Conservation (phyloP, 345 rosid species). For the Reutealis trisperma region DNA sequence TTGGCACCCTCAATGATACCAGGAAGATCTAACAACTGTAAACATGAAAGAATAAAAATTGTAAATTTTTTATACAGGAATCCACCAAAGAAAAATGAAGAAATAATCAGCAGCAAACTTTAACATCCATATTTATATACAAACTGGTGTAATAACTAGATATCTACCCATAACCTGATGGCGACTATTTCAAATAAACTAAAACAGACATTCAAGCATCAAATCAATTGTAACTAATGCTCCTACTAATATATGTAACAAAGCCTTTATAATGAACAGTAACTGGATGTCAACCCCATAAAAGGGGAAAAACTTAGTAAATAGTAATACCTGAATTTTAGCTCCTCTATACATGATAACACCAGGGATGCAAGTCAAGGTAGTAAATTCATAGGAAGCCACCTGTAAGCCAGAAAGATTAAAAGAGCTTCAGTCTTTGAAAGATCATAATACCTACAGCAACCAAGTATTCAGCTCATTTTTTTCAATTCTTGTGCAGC, state of each 20-base stretch:
- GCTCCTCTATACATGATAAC: slow-evolving; percentile 95
- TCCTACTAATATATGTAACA: not conserved
- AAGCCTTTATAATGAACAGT: not conserved
- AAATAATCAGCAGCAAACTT: not conserved
- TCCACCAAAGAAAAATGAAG: not conserved
- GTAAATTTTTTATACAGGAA: not conserved
- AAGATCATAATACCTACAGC: not conserved
- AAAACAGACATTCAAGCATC: not conserved
- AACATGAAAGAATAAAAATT: slow-evolving; percentile 9
- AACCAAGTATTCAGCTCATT: not conserved
- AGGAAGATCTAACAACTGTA: slow-evolving; percentile 93
- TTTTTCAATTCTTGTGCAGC: not conserved
- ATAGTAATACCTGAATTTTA: slow-evolving; percentile 75
- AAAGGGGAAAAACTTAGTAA: not conserved
- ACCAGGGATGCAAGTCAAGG: slow-evolving; percentile 95
- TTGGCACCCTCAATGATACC: slow-evolving; percentile 99
- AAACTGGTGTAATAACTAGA: too few relatives aligned
- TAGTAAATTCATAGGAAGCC: slow-evolving; percentile 97
- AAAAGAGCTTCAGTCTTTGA: not conserved
- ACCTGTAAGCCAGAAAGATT: slow-evolving; percentile 51
- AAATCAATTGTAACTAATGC: not conserved
- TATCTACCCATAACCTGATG: too few relatives aligned
- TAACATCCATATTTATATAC: too few relatives aligned
- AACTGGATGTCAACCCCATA: not conserved
- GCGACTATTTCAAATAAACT: not conserved